Percentiles rank a stretch among this genome's conserved stretches.
Conservation (phyloP, 2,329 filamentous ascomycete genomes). For the Geosmithia flava region DNA sequence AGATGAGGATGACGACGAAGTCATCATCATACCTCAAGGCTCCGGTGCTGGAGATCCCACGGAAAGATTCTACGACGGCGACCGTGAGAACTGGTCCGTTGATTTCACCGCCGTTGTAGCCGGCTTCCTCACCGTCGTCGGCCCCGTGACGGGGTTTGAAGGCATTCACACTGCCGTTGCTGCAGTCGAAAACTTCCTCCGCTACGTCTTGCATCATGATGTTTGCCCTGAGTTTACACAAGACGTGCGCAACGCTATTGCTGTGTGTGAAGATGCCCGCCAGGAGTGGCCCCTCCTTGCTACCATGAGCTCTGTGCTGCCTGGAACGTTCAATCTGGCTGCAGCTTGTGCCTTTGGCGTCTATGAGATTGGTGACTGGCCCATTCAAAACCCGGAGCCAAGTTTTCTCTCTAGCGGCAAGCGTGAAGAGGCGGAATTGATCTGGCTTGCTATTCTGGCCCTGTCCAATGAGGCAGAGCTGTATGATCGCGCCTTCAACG, state of each 20-base stretch:
- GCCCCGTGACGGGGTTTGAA: constrained; percentile 39
- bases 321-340: constrained; percentile 72
- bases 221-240: constrained; percentile 71
- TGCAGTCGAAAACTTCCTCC: constrained; percentile 75
- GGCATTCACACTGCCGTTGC: constrained; percentile 46
- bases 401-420: background rate
- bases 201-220: constrained; percentile 73
- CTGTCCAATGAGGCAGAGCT: constrained; percentile 13
- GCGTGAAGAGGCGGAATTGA: background rate
- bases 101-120: constrained; percentile 71
- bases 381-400: background rate
- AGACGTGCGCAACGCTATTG: constrained; percentile 53
- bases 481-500: constrained; percentile 12
- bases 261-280: constrained; percentile 53
- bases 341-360: constrained; percentile 54
- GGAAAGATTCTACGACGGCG: constrained; percentile 34
- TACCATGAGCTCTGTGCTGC: constrained; percentile 40
- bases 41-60: constrained; percentile 24
- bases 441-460: background rate
- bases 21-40: constrained; percentile 45
- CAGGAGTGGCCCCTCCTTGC: constrained; percentile 52
- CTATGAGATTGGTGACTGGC: constrained; percentile 17
- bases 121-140: constrained; percentile 60
- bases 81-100: constrained; percentile 53
- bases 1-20: constrained; percentile 41